These are phyloP conservation scores for Samsoniella hepiali DNA, from an alignment of 2,329 filamentous ascomycete species.

Conservation along the genomic window DNA sequence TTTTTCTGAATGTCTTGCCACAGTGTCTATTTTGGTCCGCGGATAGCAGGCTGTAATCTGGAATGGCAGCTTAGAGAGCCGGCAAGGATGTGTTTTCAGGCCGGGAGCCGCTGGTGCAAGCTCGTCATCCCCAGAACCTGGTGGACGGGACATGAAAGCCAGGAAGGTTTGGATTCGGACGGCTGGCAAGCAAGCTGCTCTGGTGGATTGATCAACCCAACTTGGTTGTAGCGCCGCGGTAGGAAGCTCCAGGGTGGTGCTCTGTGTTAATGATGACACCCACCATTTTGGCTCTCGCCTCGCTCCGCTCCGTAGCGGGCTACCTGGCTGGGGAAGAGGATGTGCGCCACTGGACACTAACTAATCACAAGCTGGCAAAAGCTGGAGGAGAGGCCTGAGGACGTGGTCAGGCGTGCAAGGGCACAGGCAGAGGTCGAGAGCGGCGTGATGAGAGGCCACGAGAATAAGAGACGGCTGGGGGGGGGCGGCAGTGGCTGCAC, in stretches of 20 bases:
- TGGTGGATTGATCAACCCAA: neutral
- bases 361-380: neutral
- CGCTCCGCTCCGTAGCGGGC: slow-evolving; percentile 16
- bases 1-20: slow-evolving; percentile 11
- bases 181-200: neutral
- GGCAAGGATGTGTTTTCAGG: neutral
- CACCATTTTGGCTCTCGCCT: slow-evolving; percentile 13
- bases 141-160: neutral
- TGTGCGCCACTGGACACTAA: slow-evolving; percentile 15
- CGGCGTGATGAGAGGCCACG: slow-evolving; percentile 2
- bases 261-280: neutral
- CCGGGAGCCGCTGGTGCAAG: neutral
- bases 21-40: slow-evolving; percentile 3
- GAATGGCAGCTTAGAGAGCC: neutral
- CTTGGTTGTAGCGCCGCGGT: neutral
- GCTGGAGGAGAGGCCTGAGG: neutral
- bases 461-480: neutral
- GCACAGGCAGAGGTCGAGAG: slow-evolving; percentile 3
- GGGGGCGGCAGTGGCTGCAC: neutral
- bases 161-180: neutral
- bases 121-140: neutral
- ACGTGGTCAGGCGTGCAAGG: neutral
- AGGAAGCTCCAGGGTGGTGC: neutral
- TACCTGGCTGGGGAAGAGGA: slow-evolving; percentile 8
- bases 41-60: neutral